Evolutionary conservation across 23 red algal genomes (phyloP).

Genomic region (Porphyridium purpureum): DNA sequence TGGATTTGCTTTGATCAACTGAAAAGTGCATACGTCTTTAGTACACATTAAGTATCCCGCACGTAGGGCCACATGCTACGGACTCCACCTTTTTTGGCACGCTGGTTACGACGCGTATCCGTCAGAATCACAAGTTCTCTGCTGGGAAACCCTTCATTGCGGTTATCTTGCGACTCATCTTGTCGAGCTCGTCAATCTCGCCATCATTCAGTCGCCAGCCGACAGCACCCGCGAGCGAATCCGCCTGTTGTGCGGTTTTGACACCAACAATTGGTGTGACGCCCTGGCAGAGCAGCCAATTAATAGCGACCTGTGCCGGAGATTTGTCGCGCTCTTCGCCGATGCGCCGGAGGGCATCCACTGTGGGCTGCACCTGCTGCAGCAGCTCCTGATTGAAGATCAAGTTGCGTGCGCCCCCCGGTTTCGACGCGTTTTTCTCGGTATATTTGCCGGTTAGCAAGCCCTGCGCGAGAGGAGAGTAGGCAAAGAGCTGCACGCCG

Average conservation of each 20-base stretch:
- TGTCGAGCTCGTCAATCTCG: neutral
- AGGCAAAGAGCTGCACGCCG: slow-evolving; percentile 13
- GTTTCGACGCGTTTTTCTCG: neutral
- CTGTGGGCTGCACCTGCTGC: no score
- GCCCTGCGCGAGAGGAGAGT: slow-evolving; percentile 30
- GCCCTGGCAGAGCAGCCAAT: slow-evolving; percentile 18
- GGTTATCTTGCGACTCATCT: neutral
- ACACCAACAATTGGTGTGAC: neutral
- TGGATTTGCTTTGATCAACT: no score
- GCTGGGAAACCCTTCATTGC: neutral
- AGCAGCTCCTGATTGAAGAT: no score
- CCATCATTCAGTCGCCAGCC: neutral
- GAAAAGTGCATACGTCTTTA: no score
- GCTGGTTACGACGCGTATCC: no score
- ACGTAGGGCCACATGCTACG: no score
- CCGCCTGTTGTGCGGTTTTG: slow-evolving; percentile 1
- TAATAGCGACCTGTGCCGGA: slow-evolving; percentile 17
- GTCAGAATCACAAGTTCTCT: no score
- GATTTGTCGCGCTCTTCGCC: slow-evolving; percentile 5
- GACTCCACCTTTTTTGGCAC: no score
- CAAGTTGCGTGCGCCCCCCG: no score
- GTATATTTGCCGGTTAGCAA: slow-evolving; percentile 35
- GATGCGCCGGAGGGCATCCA: no score
- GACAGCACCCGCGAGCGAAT: neutral
- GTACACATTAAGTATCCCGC: no score